Percentiles rank a stretch among this genome's conserved stretches.
phyloP scores from a whole-genome alignment of 2,329 filamentous ascomycete genomes.

The Penicillium sp. region DNA sequence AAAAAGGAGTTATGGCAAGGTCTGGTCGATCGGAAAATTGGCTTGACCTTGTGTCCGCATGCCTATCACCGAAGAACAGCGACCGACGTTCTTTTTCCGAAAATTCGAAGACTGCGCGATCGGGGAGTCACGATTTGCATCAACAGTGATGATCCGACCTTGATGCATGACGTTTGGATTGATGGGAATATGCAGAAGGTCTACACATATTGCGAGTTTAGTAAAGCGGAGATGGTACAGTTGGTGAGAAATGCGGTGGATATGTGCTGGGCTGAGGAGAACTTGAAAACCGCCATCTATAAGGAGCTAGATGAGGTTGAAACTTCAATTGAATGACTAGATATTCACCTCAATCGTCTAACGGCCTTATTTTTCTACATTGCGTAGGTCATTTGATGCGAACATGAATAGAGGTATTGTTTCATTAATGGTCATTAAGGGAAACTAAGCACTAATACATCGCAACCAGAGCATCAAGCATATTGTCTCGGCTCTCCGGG shows the following conservation, averaged over 20 bases:
- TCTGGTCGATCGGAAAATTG: conserved; percentile 37
- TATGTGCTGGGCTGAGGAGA: conserved; percentile 51
- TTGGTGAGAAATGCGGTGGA: conserved; percentile 48
- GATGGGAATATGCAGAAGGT: conserved; percentile 51
- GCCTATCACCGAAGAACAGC: conserved; percentile 45
- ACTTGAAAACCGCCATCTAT: conserved; percentile 36
- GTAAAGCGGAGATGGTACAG: conserved; percentile 46
- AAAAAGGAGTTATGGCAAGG: conserved; percentile 35
- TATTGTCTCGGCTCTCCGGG: conserved; percentile 14
- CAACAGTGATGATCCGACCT: conserved; percentile 54
- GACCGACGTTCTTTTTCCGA: conserved; percentile 47
- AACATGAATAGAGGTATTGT: background rate
- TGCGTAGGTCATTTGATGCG: background rate
- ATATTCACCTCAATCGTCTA: background rate
- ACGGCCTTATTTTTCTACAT: background rate
- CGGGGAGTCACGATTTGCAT: conserved; percentile 51
- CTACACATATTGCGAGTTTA: conserved; percentile 46
- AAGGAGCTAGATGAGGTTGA: conserved; percentile 15
- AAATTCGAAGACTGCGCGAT: conserved; percentile 48
- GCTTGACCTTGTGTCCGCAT: conserved; percentile 48
- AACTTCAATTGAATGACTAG: background rate
- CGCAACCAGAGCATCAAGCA: conserved; percentile 20
- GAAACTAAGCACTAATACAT: background rate
- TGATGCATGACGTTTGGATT: conserved; percentile 55
- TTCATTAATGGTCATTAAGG: background rate